These are phyloP conservation scores for Haematococcus lacustris DNA, from an alignment of 139 green algal genomes.

Conservation along the genomic window DNA sequence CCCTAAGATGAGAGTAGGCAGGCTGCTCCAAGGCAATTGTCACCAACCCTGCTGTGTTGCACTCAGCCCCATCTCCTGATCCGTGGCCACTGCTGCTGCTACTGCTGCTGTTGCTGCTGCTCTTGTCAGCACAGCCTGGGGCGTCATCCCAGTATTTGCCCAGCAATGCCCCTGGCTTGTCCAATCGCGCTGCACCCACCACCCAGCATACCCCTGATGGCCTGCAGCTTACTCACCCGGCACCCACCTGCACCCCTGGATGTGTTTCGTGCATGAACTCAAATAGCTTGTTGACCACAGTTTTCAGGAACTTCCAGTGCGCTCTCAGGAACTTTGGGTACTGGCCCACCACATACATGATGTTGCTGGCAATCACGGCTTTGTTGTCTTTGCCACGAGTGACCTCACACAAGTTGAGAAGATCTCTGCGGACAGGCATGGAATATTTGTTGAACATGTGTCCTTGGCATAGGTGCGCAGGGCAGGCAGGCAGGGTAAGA, in stretches of 20 bases:
- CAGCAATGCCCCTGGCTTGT: too few relatives aligned
- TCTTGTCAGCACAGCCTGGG: too few relatives aligned
- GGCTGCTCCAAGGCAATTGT: neutral
- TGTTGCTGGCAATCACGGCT: constrained; percentile 97
- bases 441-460: too few relatives aligned
- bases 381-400: constrained; percentile 99
- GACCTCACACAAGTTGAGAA: constrained; percentile 97
- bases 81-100: neutral
- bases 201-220: too few relatives aligned
- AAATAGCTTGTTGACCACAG: constrained; percentile 97
- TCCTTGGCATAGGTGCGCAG: too few relatives aligned
- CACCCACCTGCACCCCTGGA: constrained; percentile 83
- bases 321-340: constrained; percentile 96
- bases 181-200: too few relatives aligned
- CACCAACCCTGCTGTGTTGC: neutral
- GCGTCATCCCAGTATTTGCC: too few relatives aligned
- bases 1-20: too few relatives aligned
- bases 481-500: too few relatives aligned
- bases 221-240: neutral
- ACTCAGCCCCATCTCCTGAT: neutral
- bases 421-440: constrained; percentile 46
- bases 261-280: constrained; percentile 99
- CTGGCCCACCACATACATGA: constrained; percentile 99
- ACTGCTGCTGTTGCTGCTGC: neutral
- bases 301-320: constrained; percentile 99